phyloP scores from a whole-genome alignment of 2,329 filamentous ascomycete species.

The Stachybotrys chlorohalonatus region DNA sequence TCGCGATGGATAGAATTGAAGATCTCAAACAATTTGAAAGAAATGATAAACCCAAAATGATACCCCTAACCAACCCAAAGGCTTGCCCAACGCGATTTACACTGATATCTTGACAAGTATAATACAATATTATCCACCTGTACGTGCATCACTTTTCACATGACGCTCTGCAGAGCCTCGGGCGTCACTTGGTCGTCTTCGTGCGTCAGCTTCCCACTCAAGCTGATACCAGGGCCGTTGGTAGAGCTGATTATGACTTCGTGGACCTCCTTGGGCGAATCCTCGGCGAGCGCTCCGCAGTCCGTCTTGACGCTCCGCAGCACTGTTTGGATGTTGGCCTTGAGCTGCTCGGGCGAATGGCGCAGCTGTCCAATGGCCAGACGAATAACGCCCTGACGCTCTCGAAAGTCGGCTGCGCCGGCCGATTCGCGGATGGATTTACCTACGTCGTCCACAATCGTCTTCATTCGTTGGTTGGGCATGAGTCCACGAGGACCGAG shows the following conservation, averaged over 20 bases:
- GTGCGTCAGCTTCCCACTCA: slow-evolving; percentile 70
- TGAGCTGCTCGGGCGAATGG: slow-evolving; percentile 80
- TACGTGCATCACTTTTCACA: slow-evolving; percentile 28
- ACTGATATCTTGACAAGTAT: slow-evolving; percentile 22
- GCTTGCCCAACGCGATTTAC: slow-evolving; percentile 6
- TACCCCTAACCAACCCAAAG: slow-evolving; percentile 14
- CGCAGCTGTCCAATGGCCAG: slow-evolving; percentile 87
- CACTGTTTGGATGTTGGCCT: slow-evolving; percentile 73
- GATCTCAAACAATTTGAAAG: slow-evolving; percentile 6
- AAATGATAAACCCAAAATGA: slow-evolving; percentile 16
- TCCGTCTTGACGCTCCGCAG: slow-evolving; percentile 72
- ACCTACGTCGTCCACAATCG: slow-evolving; percentile 73
- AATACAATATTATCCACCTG: slow-evolving; percentile 25
- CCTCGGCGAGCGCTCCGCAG: slow-evolving; percentile 57
- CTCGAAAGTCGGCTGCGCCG: slow-evolving; percentile 79
- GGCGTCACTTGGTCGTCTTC: slow-evolving; percentile 47
- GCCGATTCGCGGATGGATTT: slow-evolving; percentile 71
- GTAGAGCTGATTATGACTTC: slow-evolving; percentile 79
- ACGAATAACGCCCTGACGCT: slow-evolving; percentile 73
- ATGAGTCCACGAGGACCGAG: slow-evolving; percentile 87
- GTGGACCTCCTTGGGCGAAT: slow-evolving; percentile 34
- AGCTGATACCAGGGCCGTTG: slow-evolving; percentile 73
- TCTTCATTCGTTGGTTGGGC: slow-evolving; percentile 82
- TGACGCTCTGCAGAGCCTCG: slow-evolving; percentile 42
- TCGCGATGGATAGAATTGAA: slow-evolving; percentile 22